A percentile compares a stretch with the other conserved stretches of the same genome.
These are phyloP conservation scores for Fraxinus paxiana DNA, from an alignment of 305 asterid species.

Conservation along the genomic window DNA sequence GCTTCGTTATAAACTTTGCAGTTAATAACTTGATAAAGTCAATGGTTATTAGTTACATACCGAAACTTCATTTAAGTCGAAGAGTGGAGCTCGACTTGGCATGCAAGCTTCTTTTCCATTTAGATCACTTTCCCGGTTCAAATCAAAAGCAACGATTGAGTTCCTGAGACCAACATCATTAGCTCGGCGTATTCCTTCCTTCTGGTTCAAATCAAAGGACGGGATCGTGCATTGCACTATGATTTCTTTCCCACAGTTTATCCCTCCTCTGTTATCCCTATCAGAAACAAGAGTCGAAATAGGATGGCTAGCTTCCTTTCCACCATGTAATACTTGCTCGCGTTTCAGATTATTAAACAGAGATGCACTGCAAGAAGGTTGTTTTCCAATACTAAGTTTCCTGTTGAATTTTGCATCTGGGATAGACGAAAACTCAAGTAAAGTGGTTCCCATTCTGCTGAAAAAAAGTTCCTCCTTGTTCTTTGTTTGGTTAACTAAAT, in stretches of 20 bases:
- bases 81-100: constrained; percentile 53
- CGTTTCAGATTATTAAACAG: constrained; percentile 27
- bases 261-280: constrained; percentile 24
- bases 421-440: constrained; percentile 35
- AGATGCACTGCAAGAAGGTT: constrained; percentile 3
- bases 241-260: constrained; percentile 17
- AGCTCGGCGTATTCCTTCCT: constrained; percentile 32
- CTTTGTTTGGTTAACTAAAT: constrained; percentile 28
- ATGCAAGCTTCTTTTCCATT: constrained; percentile 39
- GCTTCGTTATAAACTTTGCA: neutral
- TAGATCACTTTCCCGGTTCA: constrained; percentile 39
- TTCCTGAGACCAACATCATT: constrained; percentile 29
- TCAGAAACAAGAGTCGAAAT: constrained; percentile 16
- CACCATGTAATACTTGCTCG: constrained; percentile 22
- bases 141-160: constrained; percentile 39
- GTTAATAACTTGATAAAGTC: neutral
- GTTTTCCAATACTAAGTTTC: constrained; percentile 13
- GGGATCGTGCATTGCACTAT: constrained; percentile 20
- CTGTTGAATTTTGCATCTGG: constrained; percentile 23
- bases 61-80: constrained; percentile 73
- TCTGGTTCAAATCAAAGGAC: constrained; percentile 41
- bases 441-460: constrained; percentile 30
- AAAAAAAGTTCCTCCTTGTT: constrained; percentile 16
- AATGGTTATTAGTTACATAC: constrained; percentile 27
- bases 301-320: constrained; percentile 26